phyloP scores from a whole-genome alignment of 148 eudicot species.

The Pouteria glomerata region DNA sequence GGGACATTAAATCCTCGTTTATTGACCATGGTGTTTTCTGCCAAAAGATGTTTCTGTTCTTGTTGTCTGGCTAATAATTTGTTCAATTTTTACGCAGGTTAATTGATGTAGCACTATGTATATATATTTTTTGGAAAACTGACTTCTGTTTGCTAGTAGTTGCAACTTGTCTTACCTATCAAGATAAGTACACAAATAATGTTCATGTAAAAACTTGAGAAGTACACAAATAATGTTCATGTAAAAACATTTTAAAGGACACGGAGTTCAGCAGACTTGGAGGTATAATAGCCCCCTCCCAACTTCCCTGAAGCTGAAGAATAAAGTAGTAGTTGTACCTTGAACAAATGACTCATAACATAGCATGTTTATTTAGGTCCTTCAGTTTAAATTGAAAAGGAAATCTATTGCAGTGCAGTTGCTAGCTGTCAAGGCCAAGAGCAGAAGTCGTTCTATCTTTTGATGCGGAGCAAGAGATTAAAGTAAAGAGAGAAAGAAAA shows the following conservation, averaged over 20 bases:
- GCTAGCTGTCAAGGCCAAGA: too few relatives aligned
- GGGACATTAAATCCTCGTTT: background rate
- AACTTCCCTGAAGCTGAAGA: too few relatives aligned
- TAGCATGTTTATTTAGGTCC: background rate
- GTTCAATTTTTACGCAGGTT: background rate
- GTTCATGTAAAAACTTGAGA: too few relatives aligned
- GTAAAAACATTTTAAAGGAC: background rate
- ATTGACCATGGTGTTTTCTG: background rate
- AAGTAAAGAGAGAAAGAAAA: too few relatives aligned
- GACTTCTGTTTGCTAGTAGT: background rate
- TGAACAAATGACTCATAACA: background rate
- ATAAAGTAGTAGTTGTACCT: background rate
- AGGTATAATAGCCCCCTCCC: background rate
- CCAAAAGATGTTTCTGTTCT: background rate
- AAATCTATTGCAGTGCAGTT: background rate
- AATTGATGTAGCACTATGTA: background rate
- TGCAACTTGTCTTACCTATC: background rate
- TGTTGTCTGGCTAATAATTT: background rate
- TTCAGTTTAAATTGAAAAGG: background rate
- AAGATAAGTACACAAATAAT: too few relatives aligned
- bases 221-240: background rate
- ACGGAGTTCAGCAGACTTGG: too few relatives aligned
- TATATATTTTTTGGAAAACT: background rate
- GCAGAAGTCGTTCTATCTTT: too few relatives aligned
- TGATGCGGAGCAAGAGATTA: too few relatives aligned